Base-by-base conservation (phyloP, 129 eudicot genomes). In the Erigeron canadensis region DNA sequence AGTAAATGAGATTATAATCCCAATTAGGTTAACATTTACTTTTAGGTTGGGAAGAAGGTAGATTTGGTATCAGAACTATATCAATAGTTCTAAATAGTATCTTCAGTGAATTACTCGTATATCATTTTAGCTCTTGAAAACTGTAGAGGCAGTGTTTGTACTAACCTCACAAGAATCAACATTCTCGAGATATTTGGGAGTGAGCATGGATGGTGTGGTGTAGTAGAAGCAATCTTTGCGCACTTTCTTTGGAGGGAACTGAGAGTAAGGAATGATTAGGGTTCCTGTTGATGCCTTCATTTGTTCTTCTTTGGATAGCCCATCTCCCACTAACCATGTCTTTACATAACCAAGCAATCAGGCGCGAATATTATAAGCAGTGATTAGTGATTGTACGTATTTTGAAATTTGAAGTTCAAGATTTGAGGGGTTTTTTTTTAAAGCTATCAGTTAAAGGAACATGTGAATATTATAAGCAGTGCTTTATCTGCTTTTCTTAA, bases 131-230 rank as follows among this genome's bases (percentile, higher is more conserved):
- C 34, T 28, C 34, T 28, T 28, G 34, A 28, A 28, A 28, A 28
- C 34, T 28, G 34, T 28, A 40, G n/a, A 41, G 2, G 50, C 41
- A 42, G 60, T 28, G 57, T 48, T 40, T 39, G 44, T 72, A 74
- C 84, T 70, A 60, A 92, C 98, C 95, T 93, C 98, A 60, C 98
- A 94, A 72, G 95, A 87, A 64, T 89, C 95, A 5, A 94, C 73
- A 44, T 94, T 94, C 66, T 79, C 86, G 15, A 89, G 83, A 73
- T 84, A 70, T 34, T 81, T 83, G 12, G 96, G 96, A 71, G 86
- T 69, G 55, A 85, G 45, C 90, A 94, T 85, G 71, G 98, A 80
- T 21, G 98, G 98, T 39, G 96, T 87, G 75, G 81, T 76, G 81
- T 79, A 69, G 86, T 94, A 94, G 8, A 71, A 56, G 81, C 98